Evolutionary conservation across 2,329 filamentous ascomycete genomes (phyloP), one percentile per base, ranked within the genome.

Genomic region (Thielaviopsis punctulata): DNA sequence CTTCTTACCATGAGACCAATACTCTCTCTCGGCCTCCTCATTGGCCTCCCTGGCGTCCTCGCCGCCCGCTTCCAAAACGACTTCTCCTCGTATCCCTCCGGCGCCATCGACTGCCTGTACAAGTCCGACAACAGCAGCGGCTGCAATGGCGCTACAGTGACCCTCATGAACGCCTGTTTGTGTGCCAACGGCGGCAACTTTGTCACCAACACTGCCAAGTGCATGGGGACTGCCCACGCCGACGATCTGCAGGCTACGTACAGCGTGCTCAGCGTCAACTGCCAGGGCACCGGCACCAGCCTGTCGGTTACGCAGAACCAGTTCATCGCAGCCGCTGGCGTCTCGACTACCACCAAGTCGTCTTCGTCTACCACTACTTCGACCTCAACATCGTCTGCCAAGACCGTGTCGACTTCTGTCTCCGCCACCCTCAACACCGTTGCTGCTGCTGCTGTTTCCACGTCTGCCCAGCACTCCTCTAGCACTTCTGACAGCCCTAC

Each of bases 111-210:
- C 7, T 77, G 74, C 54, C 62, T 77, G 1, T 60, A 66, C 56
- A 47, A 63, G 15, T 64, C 72, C 4, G 66, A 71, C 25, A 59
- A 63, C 46, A 27, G 54, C 19, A 68, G 67, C 15, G 58, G 60
- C 4, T 77, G 74, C 61, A 61, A 62, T 4, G 68, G 68, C 18
- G 58, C 59, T 19, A 66, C 66, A 0, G 63, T 65, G 2, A 45
- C 58, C 0, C 61, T 66, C 25, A 63, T 75, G 56, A 76, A 77
- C 57, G 50, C 59, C 2, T 77, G 74, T 51, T 64, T 76, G 1
- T 77, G 74, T 59, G 60, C 61, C 56, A 74, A 76, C 56, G 62
- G 65, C 27, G 69, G 69, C 52, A 63, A 68, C 56, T 77, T 76
- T 59, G 63, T 76, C 55, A 69, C 66, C 19, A 65, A 65, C 30